Base-by-base conservation (phyloP, 2,329 filamentous ascomycete genomes). In the Fusarium sp. region DNA sequence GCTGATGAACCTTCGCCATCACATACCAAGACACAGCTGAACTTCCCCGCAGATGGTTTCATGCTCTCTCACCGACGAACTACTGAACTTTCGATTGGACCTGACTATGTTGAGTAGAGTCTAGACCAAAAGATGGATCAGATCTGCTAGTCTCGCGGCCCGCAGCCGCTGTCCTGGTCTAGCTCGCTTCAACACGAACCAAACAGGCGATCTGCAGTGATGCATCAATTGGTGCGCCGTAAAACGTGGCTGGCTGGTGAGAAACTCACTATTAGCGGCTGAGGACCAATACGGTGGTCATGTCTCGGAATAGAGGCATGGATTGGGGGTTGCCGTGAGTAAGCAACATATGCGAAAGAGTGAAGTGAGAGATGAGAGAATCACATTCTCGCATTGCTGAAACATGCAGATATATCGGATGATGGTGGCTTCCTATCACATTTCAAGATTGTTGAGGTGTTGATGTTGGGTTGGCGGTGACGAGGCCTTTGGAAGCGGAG, bases 121-220 rank as follows among this genome's bases (percentile, higher is more conserved):
- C 52, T 40, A 40, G 52, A 47, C 36, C 40, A 10, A 4, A 31
- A 47, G 40, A 57, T 34, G n/a, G 18, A 23, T 47, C 45, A 47
- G 45, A 49, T 49, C 20, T 49, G 33, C 46, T 36, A 49, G 46
- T 50, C 62, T 61, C 38, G n/a, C 55, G 42, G 62, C 18, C 62
- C 62, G 62, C 20, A 38, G 20, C 62, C 62, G 59, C 30, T 38
- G 28, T 49, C 46, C 31, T 36, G 46, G 15, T 26, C 42, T 61
- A 53, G 42, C 16, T 23, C 34, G 33, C 33, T 16, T 8, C 13
- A 26, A 57, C 28, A 57, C 52, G 34, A 23, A 41, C n/a, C 34
- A 26, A 62, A 61, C 15, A 45, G 36, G 37, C 8, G 45, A 45
- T 23, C 33, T 36, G 7, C 31, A 33, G 16, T 61, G 2, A 20